Evolutionary conservation across 2,329 filamentous ascomycete genomes (phyloP).

Genomic region (Truncatella angustata): DNA sequence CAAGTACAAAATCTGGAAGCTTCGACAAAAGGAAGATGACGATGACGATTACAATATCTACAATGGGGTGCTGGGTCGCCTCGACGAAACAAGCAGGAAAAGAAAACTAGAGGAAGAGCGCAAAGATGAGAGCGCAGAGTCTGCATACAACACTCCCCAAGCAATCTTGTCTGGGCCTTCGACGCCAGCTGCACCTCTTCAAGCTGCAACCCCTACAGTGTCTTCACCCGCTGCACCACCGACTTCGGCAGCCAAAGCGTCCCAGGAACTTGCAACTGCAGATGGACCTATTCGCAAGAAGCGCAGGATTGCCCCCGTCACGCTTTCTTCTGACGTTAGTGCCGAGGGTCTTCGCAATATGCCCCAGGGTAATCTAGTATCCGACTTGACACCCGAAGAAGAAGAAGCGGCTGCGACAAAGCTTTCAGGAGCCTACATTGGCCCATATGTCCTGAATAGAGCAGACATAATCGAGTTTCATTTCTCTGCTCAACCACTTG

Average conservation of each 20-base stretch:
- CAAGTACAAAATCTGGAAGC: conserved; percentile 38
- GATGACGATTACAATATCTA: no score
- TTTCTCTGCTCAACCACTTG: background rate
- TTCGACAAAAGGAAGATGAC: conserved; percentile 14
- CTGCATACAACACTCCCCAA: background rate
- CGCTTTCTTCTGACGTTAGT: conserved; percentile 19
- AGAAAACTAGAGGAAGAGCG: conserved; percentile 10
- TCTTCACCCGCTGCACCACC: background rate
- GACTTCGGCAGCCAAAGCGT: background rate
- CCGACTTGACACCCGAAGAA: background rate
- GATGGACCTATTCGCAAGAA: conserved; percentile 19
- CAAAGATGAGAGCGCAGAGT: background rate
- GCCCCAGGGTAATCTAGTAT: conserved; percentile 5
- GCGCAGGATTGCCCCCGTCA: conserved; percentile 21
- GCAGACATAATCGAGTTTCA: conserved; percentile 21
- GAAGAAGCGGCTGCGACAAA: background rate
- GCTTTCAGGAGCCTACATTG: conserved; percentile 19
- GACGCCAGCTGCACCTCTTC: background rate
- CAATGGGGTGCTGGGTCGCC: no score
- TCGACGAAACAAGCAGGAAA: conserved; percentile 6
- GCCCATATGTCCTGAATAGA: conserved; percentile 21
- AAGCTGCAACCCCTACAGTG: background rate
- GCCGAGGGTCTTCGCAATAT: conserved; percentile 19
- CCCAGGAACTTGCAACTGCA: background rate
- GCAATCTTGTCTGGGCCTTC: background rate